Base-by-base conservation (phyloP, 192 early-diverging fungal species). In the Umbelopsis isabellina region DNA sequence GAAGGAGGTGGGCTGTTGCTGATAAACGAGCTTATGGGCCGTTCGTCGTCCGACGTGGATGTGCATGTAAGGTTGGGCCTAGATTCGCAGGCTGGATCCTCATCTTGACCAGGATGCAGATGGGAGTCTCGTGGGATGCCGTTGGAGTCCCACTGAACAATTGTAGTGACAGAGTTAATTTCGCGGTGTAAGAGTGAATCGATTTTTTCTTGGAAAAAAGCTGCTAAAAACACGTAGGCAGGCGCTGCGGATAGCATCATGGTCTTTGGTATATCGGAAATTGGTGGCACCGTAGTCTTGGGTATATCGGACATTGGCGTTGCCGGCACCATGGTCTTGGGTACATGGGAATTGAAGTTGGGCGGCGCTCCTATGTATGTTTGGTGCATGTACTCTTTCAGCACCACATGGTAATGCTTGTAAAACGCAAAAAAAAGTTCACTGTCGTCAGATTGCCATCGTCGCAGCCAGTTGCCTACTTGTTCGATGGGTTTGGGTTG, bases 361-460 rank as follows among this genome's bases (percentile, higher is more conserved):
- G n/a, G 71, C 69, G 47, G 72, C 51, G 49, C 13, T 16, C 66
- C 49, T 27, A 18, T 33, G 70, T 80, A 33, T 7, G 80, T 68
- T 22, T 33, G 49, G 2, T 66, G 58, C 11, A 85, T 45, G 44
- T 82, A 82, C 5, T 72, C 70, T 66, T 77, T 66, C 16, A 85
- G 75, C 8, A 78, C 77, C 11, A 82, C 50, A 46, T 85, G 82
- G 51, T 85, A 85, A 50, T 85, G 82, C 12, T 80, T 72, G 49
- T 83, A 85, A 72, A 85, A 85, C 41, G 82, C 74, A 72, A 85
- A 85, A 70, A 85, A 85, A 15, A 85, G 69, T 49, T 85, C 84
- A 44, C 82, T 83, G 21, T 85, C 84, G 18, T 85, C 84, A 58
- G 80, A 81, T 53, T 83, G 84, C 84, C 84, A 85, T 51, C 77